Base-by-base conservation (phyloP, 805 yeast species). In the Lachancea dasiensis region DNA sequence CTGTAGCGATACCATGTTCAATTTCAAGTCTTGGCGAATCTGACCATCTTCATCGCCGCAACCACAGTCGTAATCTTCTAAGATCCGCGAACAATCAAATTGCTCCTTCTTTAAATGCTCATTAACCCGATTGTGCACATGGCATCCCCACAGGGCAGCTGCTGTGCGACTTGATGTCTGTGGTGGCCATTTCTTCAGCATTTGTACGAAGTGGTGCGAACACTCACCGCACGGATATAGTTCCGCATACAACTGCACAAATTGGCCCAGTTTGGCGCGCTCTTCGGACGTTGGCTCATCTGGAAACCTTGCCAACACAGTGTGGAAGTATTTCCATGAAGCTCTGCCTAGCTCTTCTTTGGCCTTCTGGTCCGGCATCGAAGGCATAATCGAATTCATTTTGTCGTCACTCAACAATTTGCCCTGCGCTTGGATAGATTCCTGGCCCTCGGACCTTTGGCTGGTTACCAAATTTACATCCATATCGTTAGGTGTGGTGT, bases 201-300 rank as follows among this genome's bases (percentile, higher is more conserved):
- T 63, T 54, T 73, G 63, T 46, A 74, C 81, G 60, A 92, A 92
- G 60, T 92, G 97, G 47, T 85, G 69, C 0, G 98, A 97, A 63
- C 97, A 92, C 57, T 90, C 97, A 3, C 95, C 95, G 63, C 97
- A 90, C 0, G 98, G 98, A 48, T 92, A 92, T 7, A 92, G 90
- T 51, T 89, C 86, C 1, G 92, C 87, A 64, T 89, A 92, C 24
- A 85, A 65, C 16, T 75, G 63, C 15, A 92, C 70, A 57, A 79
- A 92, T 41, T 67, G 72, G 13, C 62, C 52, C 33, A 92, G 65
- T 19, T 90, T 82, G 21, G 67, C 57, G 36, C 77, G 70, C 52
- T 90, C 87, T 31, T 70, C 72, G 3, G 54, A 48, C 1, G 79
- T 62, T 14, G 98, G 98, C 18, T 64, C 63, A 30, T 83, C 95